Conservation (phyloP, 2,329 filamentous ascomycete species). For the Ascochyta pisi region DNA sequence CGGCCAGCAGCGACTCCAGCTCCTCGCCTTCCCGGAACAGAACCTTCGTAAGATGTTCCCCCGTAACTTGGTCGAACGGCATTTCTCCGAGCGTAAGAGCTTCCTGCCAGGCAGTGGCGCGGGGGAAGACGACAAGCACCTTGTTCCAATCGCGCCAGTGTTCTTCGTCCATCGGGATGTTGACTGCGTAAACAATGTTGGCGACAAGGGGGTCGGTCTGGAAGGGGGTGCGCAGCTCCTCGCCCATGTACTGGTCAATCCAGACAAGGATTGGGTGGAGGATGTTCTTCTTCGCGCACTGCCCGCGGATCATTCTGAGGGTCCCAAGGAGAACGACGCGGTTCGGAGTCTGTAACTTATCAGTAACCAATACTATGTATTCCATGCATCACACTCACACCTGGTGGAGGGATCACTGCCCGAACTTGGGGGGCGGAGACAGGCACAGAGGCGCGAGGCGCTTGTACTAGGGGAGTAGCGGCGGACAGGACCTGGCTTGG, state of each 20-base stretch:
- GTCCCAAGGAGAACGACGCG: conserved; percentile 22
- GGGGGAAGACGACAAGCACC: conserved; percentile 13
- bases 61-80: conserved; percentile 17
- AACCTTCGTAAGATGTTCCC: neutral
- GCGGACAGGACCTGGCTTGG: neutral
- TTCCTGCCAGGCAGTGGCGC: conserved; percentile 16
- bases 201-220: conserved; percentile 18
- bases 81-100: conserved; percentile 9
- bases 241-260: conserved; percentile 20
- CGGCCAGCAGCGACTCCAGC: neutral
- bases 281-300: neutral
- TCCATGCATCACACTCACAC: neutral
- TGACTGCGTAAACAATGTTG: conserved; percentile 19
- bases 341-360: neutral
- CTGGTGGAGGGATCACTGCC: neutral
- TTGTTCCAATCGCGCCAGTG: conserved; percentile 20
- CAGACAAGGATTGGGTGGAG: conserved; percentile 8
- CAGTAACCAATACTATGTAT: neutral
- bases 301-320: conserved; percentile 12
- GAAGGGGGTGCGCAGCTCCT: conserved; percentile 5
- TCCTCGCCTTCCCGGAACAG: neutral
- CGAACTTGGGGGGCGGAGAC: neutral
- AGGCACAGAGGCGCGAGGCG: neutral
- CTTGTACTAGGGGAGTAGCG: neutral
- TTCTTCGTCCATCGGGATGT: conserved; percentile 21